Percentiles rank a stretch among this genome's conserved stretches.
These are phyloP conservation scores for Chlorella vulgaris DNA, from an alignment of 139 green algal species.

Conservation along the genomic window DNA sequence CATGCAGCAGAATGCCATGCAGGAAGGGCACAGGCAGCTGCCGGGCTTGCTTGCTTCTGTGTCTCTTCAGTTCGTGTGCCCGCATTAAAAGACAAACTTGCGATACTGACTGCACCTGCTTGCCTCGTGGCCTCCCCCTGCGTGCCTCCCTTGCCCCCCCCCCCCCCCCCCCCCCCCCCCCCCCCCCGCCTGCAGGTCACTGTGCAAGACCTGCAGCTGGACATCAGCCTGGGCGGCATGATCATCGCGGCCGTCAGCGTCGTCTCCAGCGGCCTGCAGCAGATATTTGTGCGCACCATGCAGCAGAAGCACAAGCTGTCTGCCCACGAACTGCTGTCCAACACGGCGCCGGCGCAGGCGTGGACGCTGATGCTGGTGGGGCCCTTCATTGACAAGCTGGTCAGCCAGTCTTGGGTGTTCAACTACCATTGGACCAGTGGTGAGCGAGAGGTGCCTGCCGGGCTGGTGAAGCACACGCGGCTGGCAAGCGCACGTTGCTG, in stretches of 20 bases:
- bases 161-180: background rate
- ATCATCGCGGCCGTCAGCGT: slow-evolving; percentile 81
- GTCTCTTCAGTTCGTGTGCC: no score
- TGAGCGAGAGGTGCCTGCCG: background rate
- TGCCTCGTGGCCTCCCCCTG: background rate
- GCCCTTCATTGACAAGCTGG: slow-evolving; percentile 75
- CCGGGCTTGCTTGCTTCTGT: no score
- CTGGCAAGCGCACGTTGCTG: background rate
- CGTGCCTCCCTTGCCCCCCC: background rate
- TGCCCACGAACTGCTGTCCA: slow-evolving; percentile 83
- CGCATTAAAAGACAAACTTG: no score
- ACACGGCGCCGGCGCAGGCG: slow-evolving; percentile 85
- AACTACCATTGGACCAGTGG: slow-evolving; percentile 58
- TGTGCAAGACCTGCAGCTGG: slow-evolving; percentile 78
- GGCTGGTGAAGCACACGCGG: background rate
- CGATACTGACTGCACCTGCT: background rate
- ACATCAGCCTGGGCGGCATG: slow-evolving; percentile 68
- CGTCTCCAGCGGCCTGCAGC: slow-evolving; percentile 86
- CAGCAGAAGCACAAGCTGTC: slow-evolving; percentile 83
- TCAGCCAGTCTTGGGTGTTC: slow-evolving; percentile 65
- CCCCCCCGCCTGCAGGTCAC: slow-evolving; percentile 68
- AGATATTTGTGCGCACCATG: slow-evolving; percentile 89
- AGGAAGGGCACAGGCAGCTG: no score
- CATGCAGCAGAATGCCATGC: no score
- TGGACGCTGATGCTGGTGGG: slow-evolving; percentile 66